Conservation (phyloP, 2,329 filamentous ascomycete genomes). For the Penicillium sp. region DNA sequence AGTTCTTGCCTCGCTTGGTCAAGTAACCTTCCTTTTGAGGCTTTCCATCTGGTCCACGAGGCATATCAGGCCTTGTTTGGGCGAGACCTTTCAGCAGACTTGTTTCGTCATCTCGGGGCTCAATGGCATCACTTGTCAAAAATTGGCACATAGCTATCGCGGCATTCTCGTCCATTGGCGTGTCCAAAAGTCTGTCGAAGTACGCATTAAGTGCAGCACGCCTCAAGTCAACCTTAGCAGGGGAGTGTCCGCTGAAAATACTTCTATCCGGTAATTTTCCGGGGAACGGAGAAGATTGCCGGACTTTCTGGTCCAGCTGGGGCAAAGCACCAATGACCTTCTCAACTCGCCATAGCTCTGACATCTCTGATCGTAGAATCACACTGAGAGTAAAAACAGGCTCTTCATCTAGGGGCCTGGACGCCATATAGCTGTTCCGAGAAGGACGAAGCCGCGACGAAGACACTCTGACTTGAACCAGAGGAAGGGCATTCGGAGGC, state of each 20-base stretch:
- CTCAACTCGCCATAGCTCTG: constrained; percentile 88
- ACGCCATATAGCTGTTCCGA: constrained; percentile 74
- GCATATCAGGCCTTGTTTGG: constrained; percentile 32
- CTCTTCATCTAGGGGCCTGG: constrained; percentile 81
- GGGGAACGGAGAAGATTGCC: constrained; percentile 67
- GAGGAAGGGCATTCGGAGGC: constrained; percentile 82
- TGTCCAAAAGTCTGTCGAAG: constrained; percentile 80
- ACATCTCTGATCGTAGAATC: constrained; percentile 62
- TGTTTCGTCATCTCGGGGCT: constrained; percentile 53
- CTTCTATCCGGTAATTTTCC: constrained; percentile 78
- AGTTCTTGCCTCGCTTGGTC: constrained; percentile 96
- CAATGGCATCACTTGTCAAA: constrained; percentile 66
- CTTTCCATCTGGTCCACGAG: constrained; percentile 60
- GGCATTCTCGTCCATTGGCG: constrained; percentile 71
- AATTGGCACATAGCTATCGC: constrained; percentile 84
- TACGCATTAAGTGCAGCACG: constrained; percentile 78
- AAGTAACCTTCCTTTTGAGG: constrained; percentile 83
- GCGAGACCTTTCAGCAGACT: constrained; percentile 45
- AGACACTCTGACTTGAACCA: constrained; percentile 80
- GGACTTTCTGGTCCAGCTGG: constrained; percentile 78
- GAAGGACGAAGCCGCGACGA: constrained; percentile 95
- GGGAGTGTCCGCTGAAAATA: constrained; percentile 87
- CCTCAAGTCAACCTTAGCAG: constrained; percentile 86
- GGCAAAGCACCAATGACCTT: constrained; percentile 81
- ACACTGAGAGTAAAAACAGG: constrained; percentile 90